Conservation (phyloP, 257 asterid genomes). For the Solanum chilense region DNA sequence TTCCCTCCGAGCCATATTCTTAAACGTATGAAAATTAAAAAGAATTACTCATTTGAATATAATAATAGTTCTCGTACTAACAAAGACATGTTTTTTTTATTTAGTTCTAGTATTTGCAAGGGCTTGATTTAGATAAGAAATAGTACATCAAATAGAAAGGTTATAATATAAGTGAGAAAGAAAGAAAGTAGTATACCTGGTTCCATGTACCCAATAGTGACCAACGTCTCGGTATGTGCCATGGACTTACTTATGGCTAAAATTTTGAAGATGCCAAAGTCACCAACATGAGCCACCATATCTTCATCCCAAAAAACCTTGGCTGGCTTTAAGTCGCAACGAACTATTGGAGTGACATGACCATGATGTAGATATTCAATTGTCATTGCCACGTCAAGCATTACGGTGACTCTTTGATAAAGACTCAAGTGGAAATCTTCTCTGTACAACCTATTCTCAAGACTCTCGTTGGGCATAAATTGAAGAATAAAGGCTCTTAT, state of each 20-base stretch:
- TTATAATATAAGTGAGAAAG: neutral
- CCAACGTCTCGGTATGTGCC: constrained; percentile 15
- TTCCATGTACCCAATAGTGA: constrained; percentile 25
- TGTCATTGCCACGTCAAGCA: constrained; percentile 20
- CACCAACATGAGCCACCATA: neutral
- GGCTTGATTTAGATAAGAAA: neutral
- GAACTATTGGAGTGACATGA: constrained; percentile 11
- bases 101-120: neutral
- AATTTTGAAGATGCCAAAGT: constrained; percentile 30
- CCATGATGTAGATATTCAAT: constrained; percentile 29
- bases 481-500: constrained; percentile 15
- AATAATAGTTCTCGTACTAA: neutral
- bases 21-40: neutral
- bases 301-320: constrained; percentile 26
- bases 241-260: neutral
- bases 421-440: neutral
- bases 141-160: neutral
- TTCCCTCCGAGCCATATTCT: constrained; percentile 25
- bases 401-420: constrained; percentile 7
- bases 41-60: neutral
- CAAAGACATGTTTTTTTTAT: neutral
- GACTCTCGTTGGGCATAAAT: constrained; percentile 25
- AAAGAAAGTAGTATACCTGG: constrained; percentile 11
- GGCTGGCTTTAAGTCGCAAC: constrained; percentile 23
- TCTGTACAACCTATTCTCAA: constrained; percentile 12